These are phyloP conservation scores for Pyrenophora seminiperda DNA, from an alignment of 2,329 filamentous ascomycete genomes.

Conservation along the genomic window DNA sequence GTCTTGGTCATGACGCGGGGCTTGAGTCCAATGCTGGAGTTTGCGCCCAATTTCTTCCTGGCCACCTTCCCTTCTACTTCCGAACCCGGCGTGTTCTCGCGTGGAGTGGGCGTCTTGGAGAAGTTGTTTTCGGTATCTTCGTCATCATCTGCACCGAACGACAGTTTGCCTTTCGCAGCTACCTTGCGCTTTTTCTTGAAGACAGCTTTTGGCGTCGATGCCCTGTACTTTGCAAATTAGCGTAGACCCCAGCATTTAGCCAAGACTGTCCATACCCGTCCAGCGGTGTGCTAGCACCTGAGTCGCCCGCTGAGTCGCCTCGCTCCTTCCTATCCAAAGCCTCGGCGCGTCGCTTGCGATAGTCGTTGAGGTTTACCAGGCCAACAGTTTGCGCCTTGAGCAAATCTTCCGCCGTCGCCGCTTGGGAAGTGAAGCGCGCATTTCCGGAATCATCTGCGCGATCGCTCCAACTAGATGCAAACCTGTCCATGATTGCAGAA, in stretches of 20 bases:
- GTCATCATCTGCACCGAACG: constrained; percentile 73
- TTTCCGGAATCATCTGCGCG: constrained; percentile 39
- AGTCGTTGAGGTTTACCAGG: constrained; percentile 88
- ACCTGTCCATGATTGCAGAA: constrained; percentile 36
- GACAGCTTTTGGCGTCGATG: constrained; percentile 55
- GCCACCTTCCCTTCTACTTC: constrained; percentile 41
- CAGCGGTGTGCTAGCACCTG: constrained; percentile 59
- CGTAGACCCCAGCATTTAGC: constrained; percentile 10
- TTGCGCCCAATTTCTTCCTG: constrained; percentile 63
- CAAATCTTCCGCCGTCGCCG: constrained; percentile 76
- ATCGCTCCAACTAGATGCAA: constrained; percentile 26
- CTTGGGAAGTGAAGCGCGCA: constrained; percentile 74
- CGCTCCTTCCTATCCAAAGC: constrained; percentile 89
- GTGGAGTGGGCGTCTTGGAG: constrained; percentile 46
- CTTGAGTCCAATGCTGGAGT: constrained; percentile 59
- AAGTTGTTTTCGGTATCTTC: constrained; percentile 58
- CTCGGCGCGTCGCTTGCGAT: constrained; percentile 92
- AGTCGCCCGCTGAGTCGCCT: constrained; percentile 69
- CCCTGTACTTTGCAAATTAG: constrained; percentile 65
- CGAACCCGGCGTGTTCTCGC: constrained; percentile 48
- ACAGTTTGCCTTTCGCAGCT: constrained; percentile 65
- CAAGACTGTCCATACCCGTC: constrained; percentile 60
- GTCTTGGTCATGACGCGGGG: constrained; percentile 80
- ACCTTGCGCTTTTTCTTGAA: constrained; percentile 63
- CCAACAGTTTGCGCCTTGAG: constrained; percentile 88